These are phyloP conservation scores for Phytophthora idaei DNA, from an alignment of 352 stramenopile species.

Conservation along the genomic window DNA sequence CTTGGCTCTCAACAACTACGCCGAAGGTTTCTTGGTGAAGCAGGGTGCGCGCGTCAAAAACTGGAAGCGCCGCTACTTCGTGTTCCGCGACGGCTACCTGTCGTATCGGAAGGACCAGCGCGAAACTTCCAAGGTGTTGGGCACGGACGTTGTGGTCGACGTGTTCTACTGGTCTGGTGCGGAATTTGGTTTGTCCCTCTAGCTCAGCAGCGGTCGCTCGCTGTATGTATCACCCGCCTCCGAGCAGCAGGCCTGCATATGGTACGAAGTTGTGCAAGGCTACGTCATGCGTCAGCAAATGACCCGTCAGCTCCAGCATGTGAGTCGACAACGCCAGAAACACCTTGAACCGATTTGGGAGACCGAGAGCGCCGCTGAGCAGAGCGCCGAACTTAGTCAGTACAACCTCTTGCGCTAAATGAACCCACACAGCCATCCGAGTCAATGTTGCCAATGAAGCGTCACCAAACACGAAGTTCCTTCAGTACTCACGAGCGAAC, in stretches of 20 bases:
- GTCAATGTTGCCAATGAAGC: not conserved
- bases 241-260: conserved; percentile 61
- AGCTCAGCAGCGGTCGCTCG: conserved; percentile 50
- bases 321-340: conserved; percentile 47
- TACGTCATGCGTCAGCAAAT: conserved; percentile 49
- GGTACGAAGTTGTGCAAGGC: conserved; percentile 68
- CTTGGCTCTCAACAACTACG: conserved; percentile 63
- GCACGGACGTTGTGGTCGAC: conserved; percentile 54
- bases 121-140: conserved; percentile 53
- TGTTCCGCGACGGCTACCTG: conserved; percentile 69
- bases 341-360: conserved; percentile 51
- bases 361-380: conserved; percentile 33
- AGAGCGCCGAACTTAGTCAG: conserved; percentile 26
- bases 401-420: conserved; percentile 27
- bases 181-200: conserved; percentile 58
- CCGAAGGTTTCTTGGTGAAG: conserved; percentile 73
- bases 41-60: conserved; percentile 73
- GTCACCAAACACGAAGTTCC: not conserved
- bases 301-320: conserved; percentile 43
- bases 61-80: conserved; percentile 82
- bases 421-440: conserved; percentile 3
- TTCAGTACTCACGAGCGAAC: conserved; percentile 22
- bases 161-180: conserved; percentile 56
- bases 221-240: conserved; percentile 54
- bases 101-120: conserved; percentile 68